Evolutionary conservation across 1,139 yeast species (phyloP), one percentile per base, ranked within the genome.

Genomic region (Lodderomyces parapsilosis): DNA sequence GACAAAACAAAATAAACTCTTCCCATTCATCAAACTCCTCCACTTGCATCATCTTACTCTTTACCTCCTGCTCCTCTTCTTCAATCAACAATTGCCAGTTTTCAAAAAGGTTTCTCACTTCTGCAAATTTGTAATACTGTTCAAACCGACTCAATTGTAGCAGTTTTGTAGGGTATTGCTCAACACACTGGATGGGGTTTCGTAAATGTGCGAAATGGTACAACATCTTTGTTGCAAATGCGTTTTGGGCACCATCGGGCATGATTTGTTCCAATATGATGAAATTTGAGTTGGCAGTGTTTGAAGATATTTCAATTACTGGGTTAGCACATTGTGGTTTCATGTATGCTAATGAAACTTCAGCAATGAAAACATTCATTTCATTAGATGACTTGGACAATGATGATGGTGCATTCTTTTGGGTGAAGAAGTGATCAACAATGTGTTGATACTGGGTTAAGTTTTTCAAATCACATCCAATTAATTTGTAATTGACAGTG

Each of bases 11-110:
- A 23, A 83, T 74, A 50, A 86, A 86, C 59, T 87, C 96, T 60
- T 87, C 96, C 81, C 87, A 78, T 61, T 87, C 96, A 57, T 87
- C 96, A 60, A 87, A 87, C 7, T 77, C 78, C 58, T 87, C 95
- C 22, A 83, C 72, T 2, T 58, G 44, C 11, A 69, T 71, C 14
- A 87, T 75, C 40, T 63, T 60, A 0, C 49, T 36, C 53, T 76
- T 80, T n/a, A 66, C 58, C 0, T 65, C 68, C 8, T 13, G 13
- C 6, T 6, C 31, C 2, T 54, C 53, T 2, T 54, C 53, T 7
- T 71, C 59, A 4, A 81, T 66, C 44, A 66, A 67, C 36, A 54
- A 60, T 24, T 56, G 57, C 87, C 95, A 89, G 63, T 69, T 81
- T 48, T 70, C 76, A 55, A 68, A 71, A 51, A 87, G 63, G 54